These are phyloP conservation scores for Glycyrrhiza uralensis DNA, from an alignment of 306 rosid genomes.

Conservation along the genomic window DNA sequence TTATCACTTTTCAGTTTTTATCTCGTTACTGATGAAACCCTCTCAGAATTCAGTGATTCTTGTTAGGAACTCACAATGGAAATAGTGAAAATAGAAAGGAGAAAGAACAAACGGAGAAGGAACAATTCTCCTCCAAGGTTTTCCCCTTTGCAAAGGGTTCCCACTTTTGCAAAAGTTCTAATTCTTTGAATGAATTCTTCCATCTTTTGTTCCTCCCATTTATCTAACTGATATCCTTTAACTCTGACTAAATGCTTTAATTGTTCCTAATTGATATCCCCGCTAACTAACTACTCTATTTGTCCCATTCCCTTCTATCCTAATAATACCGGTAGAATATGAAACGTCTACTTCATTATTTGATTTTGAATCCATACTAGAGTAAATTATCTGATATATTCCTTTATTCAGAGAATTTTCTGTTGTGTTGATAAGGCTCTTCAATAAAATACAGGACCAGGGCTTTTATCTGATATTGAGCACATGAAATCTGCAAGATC, in stretches of 20 bases:
- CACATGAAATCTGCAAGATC: conserved; percentile 29
- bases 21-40: not conserved
- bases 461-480: conserved; percentile 26
- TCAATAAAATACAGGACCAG: conserved; percentile 41
- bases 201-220: not conserved
- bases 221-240: not conserved
- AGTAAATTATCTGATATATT: conserved; percentile 7
- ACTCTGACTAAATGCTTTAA: too few species aligned
- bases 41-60: not conserved
- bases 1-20: not conserved
- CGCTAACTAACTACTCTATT: not conserved
- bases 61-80: not conserved
- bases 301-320: not conserved
- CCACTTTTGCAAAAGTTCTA: not conserved
- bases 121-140: not conserved
- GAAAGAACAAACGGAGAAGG: not conserved
- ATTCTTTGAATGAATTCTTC: not conserved
- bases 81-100: not conserved
- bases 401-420: not conserved
- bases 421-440: conserved; percentile 20
- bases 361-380: conserved; percentile 17
- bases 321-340: conserved; percentile 4
- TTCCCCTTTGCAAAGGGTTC: not conserved
- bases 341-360: not conserved
- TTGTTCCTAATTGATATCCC: too few species aligned